Conservation (phyloP, 495 filamentous ascomycete species). For the Pyrenula aspistea region DNA sequence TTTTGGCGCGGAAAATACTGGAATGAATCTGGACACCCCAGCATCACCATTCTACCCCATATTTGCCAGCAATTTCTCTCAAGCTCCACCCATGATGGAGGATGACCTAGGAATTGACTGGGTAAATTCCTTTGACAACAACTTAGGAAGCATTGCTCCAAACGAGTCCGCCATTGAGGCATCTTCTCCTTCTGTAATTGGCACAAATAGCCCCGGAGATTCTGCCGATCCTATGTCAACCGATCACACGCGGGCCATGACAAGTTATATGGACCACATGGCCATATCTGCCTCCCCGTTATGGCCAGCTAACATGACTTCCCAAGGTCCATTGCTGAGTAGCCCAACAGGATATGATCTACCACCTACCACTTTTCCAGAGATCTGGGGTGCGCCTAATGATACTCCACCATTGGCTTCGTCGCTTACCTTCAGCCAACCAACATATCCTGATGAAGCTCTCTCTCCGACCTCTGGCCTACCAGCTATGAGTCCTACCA, state of each 20-base stretch:
- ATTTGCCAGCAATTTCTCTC: constrained; percentile 44
- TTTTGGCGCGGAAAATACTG: constrained; percentile 68
- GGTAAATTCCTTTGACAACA: constrained; percentile 71
- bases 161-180: constrained; percentile 77
- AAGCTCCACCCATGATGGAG: constrained; percentile 41
- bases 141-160: constrained; percentile 54
- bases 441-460: constrained; percentile 39
- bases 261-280: constrained; percentile 13
- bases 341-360: constrained; percentile 27
- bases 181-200: constrained; percentile 90
- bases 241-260: constrained; percentile 45
- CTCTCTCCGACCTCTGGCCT: constrained; percentile 45
- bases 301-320: constrained; percentile 59
- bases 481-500: constrained; percentile 28
- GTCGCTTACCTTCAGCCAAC: constrained; percentile 40
- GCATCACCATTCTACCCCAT: constrained; percentile 60
- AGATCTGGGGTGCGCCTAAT: constrained; percentile 23
- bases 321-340: constrained; percentile 38
- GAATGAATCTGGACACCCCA: constrained; percentile 52
- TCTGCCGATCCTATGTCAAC: constrained; percentile 91
- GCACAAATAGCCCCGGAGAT: constrained; percentile 80
- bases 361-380: constrained; percentile 30
- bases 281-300: constrained; percentile 35
- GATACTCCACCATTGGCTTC: constrained; percentile 41
- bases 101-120: constrained; percentile 76